These are phyloP conservation scores for Botrytis hyacinthi DNA, from an alignment of 2,329 filamentous ascomycete genomes.

Conservation along the genomic window DNA sequence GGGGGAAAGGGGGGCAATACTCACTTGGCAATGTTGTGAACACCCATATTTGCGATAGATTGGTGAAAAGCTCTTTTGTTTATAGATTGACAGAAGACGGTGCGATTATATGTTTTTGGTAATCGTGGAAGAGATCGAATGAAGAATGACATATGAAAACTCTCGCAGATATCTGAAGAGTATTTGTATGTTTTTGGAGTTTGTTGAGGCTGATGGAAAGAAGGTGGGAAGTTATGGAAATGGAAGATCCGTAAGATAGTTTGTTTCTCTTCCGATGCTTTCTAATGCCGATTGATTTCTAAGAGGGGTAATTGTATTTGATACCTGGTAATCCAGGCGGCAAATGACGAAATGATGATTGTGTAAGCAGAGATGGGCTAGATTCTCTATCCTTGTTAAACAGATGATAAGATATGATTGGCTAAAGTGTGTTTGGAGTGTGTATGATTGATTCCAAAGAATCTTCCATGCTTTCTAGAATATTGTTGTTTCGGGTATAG, in stretches of 20 bases:
- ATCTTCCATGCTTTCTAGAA: neutral
- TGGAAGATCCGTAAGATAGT: neutral
- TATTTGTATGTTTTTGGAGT: constrained; percentile 1
- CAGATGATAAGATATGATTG: neutral
- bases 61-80: constrained; percentile 39
- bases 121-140: constrained; percentile 23
- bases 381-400: neutral
- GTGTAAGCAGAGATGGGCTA: constrained; percentile 1
- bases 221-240: neutral
- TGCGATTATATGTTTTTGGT: constrained; percentile 20
- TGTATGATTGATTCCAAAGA: neutral
- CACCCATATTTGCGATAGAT: constrained; percentile 45
- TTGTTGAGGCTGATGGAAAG: neutral
- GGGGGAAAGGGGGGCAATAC: constrained; percentile 22
- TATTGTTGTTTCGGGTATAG: neutral
- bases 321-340: neutral
- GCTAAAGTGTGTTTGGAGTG: neutral
- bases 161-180: neutral
- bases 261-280: neutral
- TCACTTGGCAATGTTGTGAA: constrained; percentile 46
- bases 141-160: constrained; percentile 28
- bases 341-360: neutral
- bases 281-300: constrained; percentile 24
- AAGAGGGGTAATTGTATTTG: constrained; percentile 1
- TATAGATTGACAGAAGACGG: neutral